phyloP scores from a whole-genome alignment of 179 eudicot species.

The Beta corolliflora region DNA sequence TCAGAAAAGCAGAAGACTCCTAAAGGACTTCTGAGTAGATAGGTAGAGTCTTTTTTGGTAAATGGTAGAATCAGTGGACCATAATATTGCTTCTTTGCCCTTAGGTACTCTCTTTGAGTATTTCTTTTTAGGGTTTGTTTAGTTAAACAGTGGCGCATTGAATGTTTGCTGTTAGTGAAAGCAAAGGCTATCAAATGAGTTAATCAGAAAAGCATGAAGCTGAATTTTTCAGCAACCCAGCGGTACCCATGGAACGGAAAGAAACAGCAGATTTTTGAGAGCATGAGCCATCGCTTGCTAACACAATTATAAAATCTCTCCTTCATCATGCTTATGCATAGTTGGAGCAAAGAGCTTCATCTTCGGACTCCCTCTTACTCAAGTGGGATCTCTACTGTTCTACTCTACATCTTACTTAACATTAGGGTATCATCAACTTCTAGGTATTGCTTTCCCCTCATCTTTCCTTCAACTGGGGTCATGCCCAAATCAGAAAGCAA shows the following conservation, averaged over 20 bases:
- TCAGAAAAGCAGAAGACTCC: background rate
- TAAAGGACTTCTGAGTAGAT: background rate
- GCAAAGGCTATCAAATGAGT: background rate
- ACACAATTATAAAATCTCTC: background rate
- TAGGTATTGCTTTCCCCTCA: no score
- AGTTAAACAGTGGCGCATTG: background rate
- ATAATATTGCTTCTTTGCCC: background rate
- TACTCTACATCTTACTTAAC: no score
- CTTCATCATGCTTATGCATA: background rate
- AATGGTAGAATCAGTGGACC: background rate
- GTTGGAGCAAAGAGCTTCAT: no score
- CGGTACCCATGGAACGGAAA: background rate
- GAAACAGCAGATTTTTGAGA: background rate
- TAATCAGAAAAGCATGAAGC: background rate
- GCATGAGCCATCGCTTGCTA: background rate
- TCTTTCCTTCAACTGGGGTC: no score
- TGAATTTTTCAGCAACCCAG: background rate
- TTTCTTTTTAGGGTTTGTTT: background rate
- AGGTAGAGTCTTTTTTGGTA: background rate
- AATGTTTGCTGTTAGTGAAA: background rate
- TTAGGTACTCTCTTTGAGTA: background rate
- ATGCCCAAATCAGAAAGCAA: no score
- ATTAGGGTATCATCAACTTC: no score
- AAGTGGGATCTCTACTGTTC: no score
- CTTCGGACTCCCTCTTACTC: no score